These are phyloP conservation scores for Cryoendolithus antarcticus DNA, from an alignment of 2,329 filamentous ascomycete genomes.

Conservation along the genomic window DNA sequence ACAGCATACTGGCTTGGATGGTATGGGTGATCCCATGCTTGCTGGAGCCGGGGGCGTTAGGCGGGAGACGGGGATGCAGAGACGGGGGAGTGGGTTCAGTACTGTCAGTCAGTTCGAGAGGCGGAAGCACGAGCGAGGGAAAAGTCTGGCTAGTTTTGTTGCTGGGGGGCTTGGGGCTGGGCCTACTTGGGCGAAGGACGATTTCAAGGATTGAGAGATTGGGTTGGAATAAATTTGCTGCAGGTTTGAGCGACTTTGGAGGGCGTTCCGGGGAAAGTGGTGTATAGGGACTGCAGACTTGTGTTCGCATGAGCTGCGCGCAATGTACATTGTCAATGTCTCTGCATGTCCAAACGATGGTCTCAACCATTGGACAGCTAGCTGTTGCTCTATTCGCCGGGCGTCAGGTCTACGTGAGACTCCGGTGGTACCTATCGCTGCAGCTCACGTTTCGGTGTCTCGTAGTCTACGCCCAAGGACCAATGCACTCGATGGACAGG, in stretches of 20 bases:
- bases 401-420: too few species aligned
- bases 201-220: conserved; percentile 3
- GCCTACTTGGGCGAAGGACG: conserved; percentile 17
- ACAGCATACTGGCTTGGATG: conserved; percentile 11
- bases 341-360: too few species aligned
- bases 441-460: conserved; percentile 86
- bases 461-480: conserved; percentile 73
- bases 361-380: too few species aligned
- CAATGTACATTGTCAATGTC: too few species aligned
- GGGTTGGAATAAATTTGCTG: too few species aligned
- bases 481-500: conserved; percentile 81
- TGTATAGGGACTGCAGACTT: too few species aligned
- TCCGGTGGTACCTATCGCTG: conserved; percentile 44
- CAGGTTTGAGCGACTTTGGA: too few species aligned
- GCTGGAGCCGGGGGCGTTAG: conserved; percentile 9
- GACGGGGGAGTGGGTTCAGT: conserved; percentile 6
- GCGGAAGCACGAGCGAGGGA: conserved; percentile 8
- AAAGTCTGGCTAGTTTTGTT: conserved; percentile 16
- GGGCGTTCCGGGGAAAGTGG: too few species aligned
- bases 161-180: conserved; percentile 16
- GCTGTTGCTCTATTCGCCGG: too few species aligned
- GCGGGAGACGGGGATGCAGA: conserved; percentile 6
- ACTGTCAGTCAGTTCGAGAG: conserved; percentile 5
- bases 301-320: too few species aligned
- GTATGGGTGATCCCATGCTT: conserved; percentile 6